Base-by-base conservation (phyloP, 2,329 filamentous ascomycete species). In the Fusarium scirpi region DNA sequence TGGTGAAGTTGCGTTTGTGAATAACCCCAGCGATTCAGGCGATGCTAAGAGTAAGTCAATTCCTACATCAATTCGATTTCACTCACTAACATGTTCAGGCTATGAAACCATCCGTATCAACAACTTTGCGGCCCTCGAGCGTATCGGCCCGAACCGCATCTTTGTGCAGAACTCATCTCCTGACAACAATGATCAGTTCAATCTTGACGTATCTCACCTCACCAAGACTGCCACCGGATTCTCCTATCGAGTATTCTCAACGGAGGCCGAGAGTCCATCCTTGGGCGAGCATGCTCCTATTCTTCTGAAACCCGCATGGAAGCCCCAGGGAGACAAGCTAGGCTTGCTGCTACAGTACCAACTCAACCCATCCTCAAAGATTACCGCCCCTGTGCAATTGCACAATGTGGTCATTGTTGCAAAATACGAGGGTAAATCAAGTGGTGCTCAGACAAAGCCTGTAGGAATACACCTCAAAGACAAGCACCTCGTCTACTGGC, bases 71-170 rank as follows among this genome's bases (percentile, higher is more conserved):
- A 11, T 8, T 18, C n/a, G 5, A 16, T 2, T 6, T 16, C 27
- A 22, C 13, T 8, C 7, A 27, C 52, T 71, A 54, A 75, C 57
- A 48, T 15, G 45, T n/a, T 2, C 29, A 89, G 86, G 81, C 22
- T 82, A 84, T 30, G 87, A 94, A 75, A 91, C 84, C 3, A 91
- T 98, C 71, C 91, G 93, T 22, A 88, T 99, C 64, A 93, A 97
- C 76, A 96, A 97, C 78, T 97, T 97, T 78, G 82, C 90, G 12
- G 87, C 88, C n/a, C 86, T 99, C 8, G 96, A 98, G 75, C 94
- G 93, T 76, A 94, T 99, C 60, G 94, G 94, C 0, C 94, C 94
- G 2, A 99, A 99, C 78, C 93, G 94, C 45, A 92, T 94, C 61
- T 97, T 98, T 80, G 90, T 98, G 54, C 89, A 90, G 32, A 91